Evolutionary conservation across 192 early-diverging fungal genomes (phyloP), one percentile per base, ranked within the genome.

Genomic region (Martensiomyces pterosporus): DNA sequence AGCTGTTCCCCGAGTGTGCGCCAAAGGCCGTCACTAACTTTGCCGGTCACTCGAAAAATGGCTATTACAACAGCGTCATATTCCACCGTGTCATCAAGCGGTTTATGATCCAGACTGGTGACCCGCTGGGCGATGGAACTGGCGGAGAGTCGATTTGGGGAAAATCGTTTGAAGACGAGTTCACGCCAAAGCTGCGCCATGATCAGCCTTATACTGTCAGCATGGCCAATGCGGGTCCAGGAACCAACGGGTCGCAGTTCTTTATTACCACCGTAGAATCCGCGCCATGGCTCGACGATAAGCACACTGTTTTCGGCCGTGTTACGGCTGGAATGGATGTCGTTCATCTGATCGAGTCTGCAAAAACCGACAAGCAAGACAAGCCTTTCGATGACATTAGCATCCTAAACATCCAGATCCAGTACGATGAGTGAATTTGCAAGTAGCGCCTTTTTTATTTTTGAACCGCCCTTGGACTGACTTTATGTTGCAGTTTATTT

Each of bases 41-140:
- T 70, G 84, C 87, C 9, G 87, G 83, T 0, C 85, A 93, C 37
- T 68, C 90, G 3, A 84, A 87, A 43, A 87, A 87, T 43, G 88
- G 82, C 3, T 97, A 95, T 53, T 97, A 92, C 57, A 88, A 95
- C 45, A 85, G 85, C 40, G 69, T 94, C n/a, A 85, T 92, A 21
- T 96, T 98, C 71, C 95, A 98, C 66, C 77, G 95, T n/a, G 85
- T 94, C 13, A 95, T 98, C 64, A 92, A 94, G 61, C 79, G 85
- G 9, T 98, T 98, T 57, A 98, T 98, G 93, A 67, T 97, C 25
- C 93, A 97, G 64, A 98, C 95, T 0, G 89, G 89, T n/a, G 85
- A 88, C 63, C 88, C 87, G 0, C 58, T 90, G 12, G 84, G 83
- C 3, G 92, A 98, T 67, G 95, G 95, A 23, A 98, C 95, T 0